phyloP scores from a whole-genome alignment of 768 basidiomycete genomes.

The Hydnomerulius pinastri region DNA sequence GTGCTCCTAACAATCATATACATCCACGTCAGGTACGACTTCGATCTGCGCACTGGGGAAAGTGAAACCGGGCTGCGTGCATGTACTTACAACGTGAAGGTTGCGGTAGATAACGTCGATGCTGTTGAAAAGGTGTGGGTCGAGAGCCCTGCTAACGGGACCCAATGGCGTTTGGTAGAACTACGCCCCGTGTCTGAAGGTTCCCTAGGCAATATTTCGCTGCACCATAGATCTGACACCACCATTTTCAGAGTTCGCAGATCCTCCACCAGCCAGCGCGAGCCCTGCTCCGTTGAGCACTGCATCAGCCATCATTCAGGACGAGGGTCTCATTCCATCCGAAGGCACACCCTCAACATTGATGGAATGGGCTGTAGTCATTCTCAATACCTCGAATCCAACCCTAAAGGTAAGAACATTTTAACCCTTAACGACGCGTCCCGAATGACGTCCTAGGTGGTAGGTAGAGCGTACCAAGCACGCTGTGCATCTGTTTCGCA shows the following conservation, averaged over 20 bases:
- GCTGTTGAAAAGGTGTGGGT: constrained; percentile 55
- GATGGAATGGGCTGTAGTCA: constrained; percentile 77
- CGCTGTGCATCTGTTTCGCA: constrained; percentile 68
- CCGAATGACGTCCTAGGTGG: background rate
- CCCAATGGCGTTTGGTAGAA: constrained; percentile 65
- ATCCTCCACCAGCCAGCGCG: constrained; percentile 49
- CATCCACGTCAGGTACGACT: constrained; percentile 60
- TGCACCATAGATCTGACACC: too few relatives aligned
- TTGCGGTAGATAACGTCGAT: constrained; percentile 41
- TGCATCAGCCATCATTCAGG: background rate
- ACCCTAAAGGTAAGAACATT: constrained; percentile 51
- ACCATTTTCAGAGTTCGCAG: constrained; percentile 56
- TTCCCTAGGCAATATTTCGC: constrained; percentile 14
- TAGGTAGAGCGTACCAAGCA: constrained; percentile 71
- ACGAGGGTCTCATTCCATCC: constrained; percentile 44
- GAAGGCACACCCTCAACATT: constrained; percentile 60
- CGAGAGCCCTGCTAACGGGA: constrained; percentile 54
- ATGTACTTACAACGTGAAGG: constrained; percentile 64
- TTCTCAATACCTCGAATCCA: constrained; percentile 74
- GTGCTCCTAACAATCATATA: background rate
- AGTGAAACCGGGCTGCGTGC: constrained; percentile 70
- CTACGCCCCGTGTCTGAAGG: constrained; percentile 75
- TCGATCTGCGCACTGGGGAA: constrained; percentile 66
- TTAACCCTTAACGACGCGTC: background rate
- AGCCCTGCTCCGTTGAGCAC: constrained; percentile 18